A percentile compares a stretch with the other conserved stretches of the same genome.
Conservation (phyloP, 2,329 filamentous ascomycete genomes). For the Diplodia corticola region DNA sequence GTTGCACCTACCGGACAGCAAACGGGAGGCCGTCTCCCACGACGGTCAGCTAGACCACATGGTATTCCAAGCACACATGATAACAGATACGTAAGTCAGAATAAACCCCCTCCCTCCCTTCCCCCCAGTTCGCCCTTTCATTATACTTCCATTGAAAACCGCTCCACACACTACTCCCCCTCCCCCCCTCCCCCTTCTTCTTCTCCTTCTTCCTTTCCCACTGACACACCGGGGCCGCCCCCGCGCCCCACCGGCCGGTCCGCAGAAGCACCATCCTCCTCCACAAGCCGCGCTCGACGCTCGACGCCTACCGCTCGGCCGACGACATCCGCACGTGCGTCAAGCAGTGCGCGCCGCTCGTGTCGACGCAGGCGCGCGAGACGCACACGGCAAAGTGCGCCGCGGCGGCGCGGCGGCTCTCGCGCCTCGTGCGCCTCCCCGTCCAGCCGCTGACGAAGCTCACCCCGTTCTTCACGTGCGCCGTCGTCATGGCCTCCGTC, state of each 20-base stretch:
- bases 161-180: no score
- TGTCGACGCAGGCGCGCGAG: slow-evolving; percentile 56
- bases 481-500: slow-evolving; percentile 42
- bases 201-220: no score
- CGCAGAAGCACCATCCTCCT: slow-evolving; percentile 42
- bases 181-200: no score
- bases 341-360: slow-evolving; percentile 43
- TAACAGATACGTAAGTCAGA: slow-evolving; percentile 51
- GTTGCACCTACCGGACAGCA: slow-evolving; percentile 72
- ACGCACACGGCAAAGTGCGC: slow-evolving; percentile 79
- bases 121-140: neutral
- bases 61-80: slow-evolving; percentile 89
- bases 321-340: slow-evolving; percentile 61
- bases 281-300: slow-evolving; percentile 46
- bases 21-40: slow-evolving; percentile 67
- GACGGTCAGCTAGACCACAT: slow-evolving; percentile 78
- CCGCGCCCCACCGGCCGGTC: no score
- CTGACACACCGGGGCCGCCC: no score
- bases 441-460: slow-evolving; percentile 68
- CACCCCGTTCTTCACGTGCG: slow-evolving; percentile 50
- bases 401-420: slow-evolving; percentile 74
- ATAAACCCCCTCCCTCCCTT: neutral
- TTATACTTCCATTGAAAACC: neutral
- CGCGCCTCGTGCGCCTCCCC: slow-evolving; percentile 71
- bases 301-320: slow-evolving; percentile 37